Base-by-base conservation (phyloP, 805 yeast species). In the Metschnikowia dekortorum region DNA sequence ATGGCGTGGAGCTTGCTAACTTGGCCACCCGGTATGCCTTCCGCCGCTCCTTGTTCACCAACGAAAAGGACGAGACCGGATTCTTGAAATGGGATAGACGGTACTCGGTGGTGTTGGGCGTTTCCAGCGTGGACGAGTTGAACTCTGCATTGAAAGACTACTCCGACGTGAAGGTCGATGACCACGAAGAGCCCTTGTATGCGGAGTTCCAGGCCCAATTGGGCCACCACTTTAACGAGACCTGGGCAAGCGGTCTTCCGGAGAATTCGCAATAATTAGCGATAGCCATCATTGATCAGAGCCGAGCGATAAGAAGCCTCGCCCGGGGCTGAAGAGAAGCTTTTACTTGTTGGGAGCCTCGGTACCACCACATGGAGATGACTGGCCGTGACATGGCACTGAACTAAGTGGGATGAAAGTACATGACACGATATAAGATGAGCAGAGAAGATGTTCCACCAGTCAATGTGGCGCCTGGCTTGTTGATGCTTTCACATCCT, bases 21-120 rank as follows among this genome's bases (percentile, higher is more conserved):
- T 65, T 90, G 53, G 87, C 97, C 2, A 83, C 88, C 0, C 73
- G 94, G 53, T 92, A 75, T 64, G 91, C 96, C 0, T 68, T 87
- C 37, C 68, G 79, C 43, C 68, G 74, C 47, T 45, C 51, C 22
- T 57, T 72, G 13, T 69, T 69, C 47, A 39, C 48, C 31, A 42
- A 39, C 6, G 38, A 14, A 36, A 41, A 45, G 38, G 46, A 37
- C 3, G 39, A 11, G 36, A 53, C 30, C 6, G 56, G 49, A 2
- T 53, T 50, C 6, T 53, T 61, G 43, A 46, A 44, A 6, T 64
- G 68, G 66, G 63, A 69, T 52, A 46, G 46, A 8, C 53, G 56
- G 8, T 61, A 87, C 0, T 76, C 82, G 4, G 82, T 91, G 2
- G 94, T 91, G 2, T 68, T 91, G 43, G 98, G 98, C 1, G 83